A percentile compares a stretch with the other conserved stretches of the same genome.
Conservation (phyloP, 306 rosid species). For the Glycine latifolia region DNA sequence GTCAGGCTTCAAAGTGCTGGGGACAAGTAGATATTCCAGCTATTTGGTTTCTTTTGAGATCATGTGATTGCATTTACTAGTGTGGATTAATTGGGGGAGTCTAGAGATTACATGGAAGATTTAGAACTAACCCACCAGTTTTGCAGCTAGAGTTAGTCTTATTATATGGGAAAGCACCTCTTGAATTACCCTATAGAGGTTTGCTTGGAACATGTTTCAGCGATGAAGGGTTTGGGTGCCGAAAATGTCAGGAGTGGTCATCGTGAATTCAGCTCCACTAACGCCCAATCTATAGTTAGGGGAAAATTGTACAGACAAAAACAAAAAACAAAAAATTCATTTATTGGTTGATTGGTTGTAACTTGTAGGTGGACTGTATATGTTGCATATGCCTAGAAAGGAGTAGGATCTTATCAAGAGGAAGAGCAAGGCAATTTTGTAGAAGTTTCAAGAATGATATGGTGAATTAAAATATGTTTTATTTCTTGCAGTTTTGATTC, state of each 20-base stretch:
- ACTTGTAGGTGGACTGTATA: conserved; percentile 56
- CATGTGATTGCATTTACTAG: neutral
- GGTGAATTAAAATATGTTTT: conserved; percentile 41
- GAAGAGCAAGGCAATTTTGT: conserved; percentile 44
- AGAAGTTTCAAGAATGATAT: conserved; percentile 36
- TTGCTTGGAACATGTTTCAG: conserved; percentile 44
- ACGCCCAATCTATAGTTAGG: conserved; percentile 53
- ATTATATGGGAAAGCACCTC: conserved; percentile 43
- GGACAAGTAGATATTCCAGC: conserved; percentile 38
- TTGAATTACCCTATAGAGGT: conserved; percentile 41
- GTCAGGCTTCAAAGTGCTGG: conserved; percentile 67
- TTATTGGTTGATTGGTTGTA: conserved; percentile 71
- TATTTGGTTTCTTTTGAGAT: conserved; percentile 24
- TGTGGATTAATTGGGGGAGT: conserved; percentile 43
- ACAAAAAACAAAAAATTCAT: conserved; percentile 58
- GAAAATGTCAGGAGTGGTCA: conserved; percentile 41
- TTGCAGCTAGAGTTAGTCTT: conserved; percentile 58
- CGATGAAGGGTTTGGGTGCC: conserved; percentile 44
- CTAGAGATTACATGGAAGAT: conserved; percentile 36
- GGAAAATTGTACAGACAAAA: conserved; percentile 58
- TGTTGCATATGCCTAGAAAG: conserved; percentile 55
- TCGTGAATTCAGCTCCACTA: conserved; percentile 51
- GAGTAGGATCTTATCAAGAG: conserved; percentile 47
- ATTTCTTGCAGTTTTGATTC: conserved; percentile 29
- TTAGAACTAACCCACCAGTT: conserved; percentile 53